These are phyloP conservation scores for Alternaria hordeiaustralica DNA, from an alignment of 2,329 filamentous ascomycete species.

Conservation along the genomic window DNA sequence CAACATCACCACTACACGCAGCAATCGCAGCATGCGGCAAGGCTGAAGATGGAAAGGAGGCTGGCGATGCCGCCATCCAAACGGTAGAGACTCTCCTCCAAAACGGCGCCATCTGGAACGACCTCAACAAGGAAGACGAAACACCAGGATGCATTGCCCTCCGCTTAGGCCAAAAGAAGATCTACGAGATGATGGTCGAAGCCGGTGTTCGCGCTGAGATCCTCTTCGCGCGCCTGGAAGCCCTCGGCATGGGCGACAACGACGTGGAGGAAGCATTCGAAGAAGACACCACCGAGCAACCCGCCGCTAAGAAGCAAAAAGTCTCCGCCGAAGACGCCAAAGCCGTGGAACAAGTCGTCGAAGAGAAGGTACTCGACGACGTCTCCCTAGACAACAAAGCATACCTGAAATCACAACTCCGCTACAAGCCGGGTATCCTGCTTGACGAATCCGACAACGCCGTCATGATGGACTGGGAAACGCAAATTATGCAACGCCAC, in stretches of 20 bases:
- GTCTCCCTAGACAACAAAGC: constrained; percentile 51
- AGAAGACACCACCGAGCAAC: constrained; percentile 31
- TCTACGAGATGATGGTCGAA: constrained; percentile 48
- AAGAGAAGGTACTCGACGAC: constrained; percentile 39
- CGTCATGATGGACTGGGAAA: constrained; percentile 95
- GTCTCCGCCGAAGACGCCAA: constrained; percentile 37
- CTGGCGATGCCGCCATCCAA: constrained; percentile 33
- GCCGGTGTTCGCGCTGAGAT: constrained; percentile 46
- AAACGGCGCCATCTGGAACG: constrained; percentile 50
- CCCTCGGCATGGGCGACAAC: constrained; percentile 35
- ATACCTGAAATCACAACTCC: constrained; percentile 42
- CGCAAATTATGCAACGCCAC: constrained; percentile 80
- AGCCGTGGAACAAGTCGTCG: constrained; percentile 29
- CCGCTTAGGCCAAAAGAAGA: constrained; percentile 40
- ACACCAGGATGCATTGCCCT: constrained; percentile 48
- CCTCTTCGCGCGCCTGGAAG: constrained; percentile 44
- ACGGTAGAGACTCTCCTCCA: constrained; percentile 42
- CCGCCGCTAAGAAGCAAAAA: constrained; percentile 45
- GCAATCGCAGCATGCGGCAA: constrained; percentile 43
- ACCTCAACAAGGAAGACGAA: constrained; percentile 47
- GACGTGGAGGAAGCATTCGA: constrained; percentile 30
- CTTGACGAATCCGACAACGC: constrained; percentile 79
- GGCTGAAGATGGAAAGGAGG: constrained; percentile 38
- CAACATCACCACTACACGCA: constrained; percentile 46
- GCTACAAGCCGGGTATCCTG: constrained; percentile 54